Percentiles rank a stretch among this genome's conserved stretches.
Evolutionary conservation across 2,329 filamentous ascomycete genomes (phyloP).

Genomic region (Aspergillus alliaceus): DNA sequence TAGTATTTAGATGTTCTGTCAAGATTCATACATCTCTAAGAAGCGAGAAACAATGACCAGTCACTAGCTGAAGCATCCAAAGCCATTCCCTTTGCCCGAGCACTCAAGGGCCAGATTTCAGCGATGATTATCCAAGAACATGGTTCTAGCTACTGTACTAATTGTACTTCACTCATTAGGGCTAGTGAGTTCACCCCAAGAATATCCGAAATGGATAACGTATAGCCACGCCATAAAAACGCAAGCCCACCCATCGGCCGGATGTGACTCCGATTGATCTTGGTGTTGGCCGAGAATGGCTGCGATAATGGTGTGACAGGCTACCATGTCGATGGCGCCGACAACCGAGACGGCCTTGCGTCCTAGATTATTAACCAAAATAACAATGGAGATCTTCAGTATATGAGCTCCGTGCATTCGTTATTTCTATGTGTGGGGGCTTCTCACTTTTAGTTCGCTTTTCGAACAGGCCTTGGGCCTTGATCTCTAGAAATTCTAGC

Average conservation of each 20-base stretch:
- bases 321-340: constrained; percentile 66
- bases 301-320: constrained; percentile 68
- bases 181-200: constrained; percentile 63
- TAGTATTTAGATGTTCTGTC: no score
- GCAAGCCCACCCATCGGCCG: constrained; percentile 66
- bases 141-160: constrained; percentile 47
- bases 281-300: constrained; percentile 63
- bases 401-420: constrained; percentile 56
- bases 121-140: constrained; percentile 73
- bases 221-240: constrained; percentile 63
- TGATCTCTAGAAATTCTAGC: constrained; percentile 80
- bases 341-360: constrained; percentile 32
- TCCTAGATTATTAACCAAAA: constrained; percentile 34
- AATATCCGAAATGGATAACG: constrained; percentile 70
- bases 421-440: constrained; percentile 64
- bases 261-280: constrained; percentile 56
- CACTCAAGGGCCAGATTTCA: constrained; percentile 72
- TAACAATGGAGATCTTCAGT: constrained; percentile 28
- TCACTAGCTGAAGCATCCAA: constrained; percentile 62
- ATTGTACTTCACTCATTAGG: no score
- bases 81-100: constrained; percentile 68
- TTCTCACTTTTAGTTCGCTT: constrained; percentile 67
- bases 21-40: no score
- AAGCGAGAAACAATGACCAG: no score
- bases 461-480: constrained; percentile 75